Evolutionary conservation across 345 rosid genomes (phyloP).

Genomic region (Camelina laxa): DNA sequence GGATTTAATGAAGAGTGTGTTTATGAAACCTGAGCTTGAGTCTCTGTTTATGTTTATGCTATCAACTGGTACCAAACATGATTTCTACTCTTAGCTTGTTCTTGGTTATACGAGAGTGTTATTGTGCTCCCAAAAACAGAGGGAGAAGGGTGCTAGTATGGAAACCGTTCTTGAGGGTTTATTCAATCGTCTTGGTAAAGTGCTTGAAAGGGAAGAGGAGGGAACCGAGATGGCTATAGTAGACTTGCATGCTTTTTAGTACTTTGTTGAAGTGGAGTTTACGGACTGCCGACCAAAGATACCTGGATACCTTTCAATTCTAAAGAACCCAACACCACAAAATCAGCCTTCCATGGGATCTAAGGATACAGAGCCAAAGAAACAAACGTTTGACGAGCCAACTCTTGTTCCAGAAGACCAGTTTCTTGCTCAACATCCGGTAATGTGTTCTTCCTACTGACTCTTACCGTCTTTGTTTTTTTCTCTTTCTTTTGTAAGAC

Average conservation of each 20-base stretch:
- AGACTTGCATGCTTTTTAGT: background rate
- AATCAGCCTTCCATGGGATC: background rate
- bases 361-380: conserved; percentile 25
- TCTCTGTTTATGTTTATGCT: too few relatives aligned
- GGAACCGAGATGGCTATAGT: background rate
- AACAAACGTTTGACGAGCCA: conserved; percentile 64
- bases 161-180: background rate
- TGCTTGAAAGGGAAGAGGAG: background rate
- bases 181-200: background rate
- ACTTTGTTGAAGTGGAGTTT: background rate
- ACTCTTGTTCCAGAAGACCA: conserved; percentile 60
- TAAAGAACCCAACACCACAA: background rate
- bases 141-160: background rate
- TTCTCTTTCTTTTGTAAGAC: background rate
- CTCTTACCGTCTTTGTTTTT: background rate
- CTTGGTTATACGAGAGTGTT: background rate
- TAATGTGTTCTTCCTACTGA: background rate
- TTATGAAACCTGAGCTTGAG: too few relatives aligned
- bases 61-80: too few relatives aligned
- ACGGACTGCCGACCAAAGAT: background rate
- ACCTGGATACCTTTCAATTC: background rate
- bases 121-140: background rate
- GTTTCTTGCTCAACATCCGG: conserved; percentile 1
- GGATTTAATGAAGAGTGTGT: too few relatives aligned
- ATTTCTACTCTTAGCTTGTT: background rate